These are phyloP conservation scores for Phoma herbarum DNA, from an alignment of 2,329 filamentous ascomycete species.

Conservation along the genomic window DNA sequence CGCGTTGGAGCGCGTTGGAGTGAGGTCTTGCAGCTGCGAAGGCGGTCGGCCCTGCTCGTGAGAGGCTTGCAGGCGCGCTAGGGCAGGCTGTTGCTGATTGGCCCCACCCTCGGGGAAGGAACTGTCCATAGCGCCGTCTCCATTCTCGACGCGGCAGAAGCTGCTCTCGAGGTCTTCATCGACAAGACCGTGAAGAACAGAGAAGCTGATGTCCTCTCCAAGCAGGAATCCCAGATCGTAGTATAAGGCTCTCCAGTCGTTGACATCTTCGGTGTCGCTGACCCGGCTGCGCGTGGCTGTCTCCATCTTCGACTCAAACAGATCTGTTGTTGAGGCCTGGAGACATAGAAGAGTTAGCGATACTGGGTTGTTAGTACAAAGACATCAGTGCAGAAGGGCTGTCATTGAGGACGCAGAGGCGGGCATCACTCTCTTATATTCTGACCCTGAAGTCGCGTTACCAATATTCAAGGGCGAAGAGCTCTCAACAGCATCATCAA, in stretches of 20 bases:
- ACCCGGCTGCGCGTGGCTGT: not conserved
- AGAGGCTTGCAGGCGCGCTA: constrained; percentile 29
- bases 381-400: not conserved
- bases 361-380: not conserved
- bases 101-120: constrained; percentile 1
- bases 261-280: not conserved
- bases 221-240: not conserved
- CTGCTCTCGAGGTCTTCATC: not conserved
- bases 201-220: too few relatives aligned
- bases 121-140: not conserved
- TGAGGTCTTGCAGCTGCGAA: constrained; percentile 8
- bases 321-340: not conserved
- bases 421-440: not conserved
- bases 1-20: constrained; percentile 12
- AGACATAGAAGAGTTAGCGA: not conserved
- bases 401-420: not conserved
- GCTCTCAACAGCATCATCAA: not conserved
- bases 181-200: not conserved
- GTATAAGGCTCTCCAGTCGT: not conserved
- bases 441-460: not conserved
- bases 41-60: constrained; percentile 13
- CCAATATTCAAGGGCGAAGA: not conserved
- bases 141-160: not conserved
- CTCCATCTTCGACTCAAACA: not conserved
- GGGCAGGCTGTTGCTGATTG: constrained; percentile 16